Base-by-base conservation (phyloP, 1,284 basidiomycete genomes). In the Omphalotus olearius region DNA sequence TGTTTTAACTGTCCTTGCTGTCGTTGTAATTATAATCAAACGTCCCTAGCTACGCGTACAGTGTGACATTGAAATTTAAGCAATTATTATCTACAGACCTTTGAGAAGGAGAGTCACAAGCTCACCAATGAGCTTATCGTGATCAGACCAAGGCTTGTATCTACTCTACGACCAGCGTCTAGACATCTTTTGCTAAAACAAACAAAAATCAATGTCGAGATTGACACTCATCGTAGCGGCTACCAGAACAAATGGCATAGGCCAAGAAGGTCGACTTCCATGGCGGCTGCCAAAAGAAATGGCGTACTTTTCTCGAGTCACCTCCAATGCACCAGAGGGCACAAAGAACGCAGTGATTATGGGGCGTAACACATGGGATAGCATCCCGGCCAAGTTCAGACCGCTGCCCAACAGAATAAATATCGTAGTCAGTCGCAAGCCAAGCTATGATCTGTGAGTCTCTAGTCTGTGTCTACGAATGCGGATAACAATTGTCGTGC, bases 281-380 rank as follows among this genome's bases (percentile, higher is more conserved):
- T 99, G 97, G 97, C 79, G 83, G 20, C 78, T 99, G 3, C 78
- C 91, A 1, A 82, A 82, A 52, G 97, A 99, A 66, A 90, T 98
- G 83, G 84, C 88, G 42, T 98, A 98, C 69, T 99, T 99, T 67
- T 86, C 89, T 16, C 78, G 79, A 43, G 85, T 84, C 53, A 95
- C 93, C 4, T 79, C 80, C 2, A 70, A 66, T 43, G 80, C 86
- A 39, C 79, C 82, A 18, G 70, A 76, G 54, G 76, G 72, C 11
- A 66, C 62, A 40, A 69, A 68, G 53, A 99, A 99, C 67, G 85
- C 82, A 1, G 87, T 98, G 35, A 74, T 99, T 53, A 99, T 99
- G 97, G 97, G 97, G 5, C 78, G 95, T 45, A 95, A 93, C 63
- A 98, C 94, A 16, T 99, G 97, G 97, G 92, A 97, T 67, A 93